Base-by-base conservation (phyloP, 2,329 filamentous ascomycete species). In the Lachnellula subtilissima region DNA sequence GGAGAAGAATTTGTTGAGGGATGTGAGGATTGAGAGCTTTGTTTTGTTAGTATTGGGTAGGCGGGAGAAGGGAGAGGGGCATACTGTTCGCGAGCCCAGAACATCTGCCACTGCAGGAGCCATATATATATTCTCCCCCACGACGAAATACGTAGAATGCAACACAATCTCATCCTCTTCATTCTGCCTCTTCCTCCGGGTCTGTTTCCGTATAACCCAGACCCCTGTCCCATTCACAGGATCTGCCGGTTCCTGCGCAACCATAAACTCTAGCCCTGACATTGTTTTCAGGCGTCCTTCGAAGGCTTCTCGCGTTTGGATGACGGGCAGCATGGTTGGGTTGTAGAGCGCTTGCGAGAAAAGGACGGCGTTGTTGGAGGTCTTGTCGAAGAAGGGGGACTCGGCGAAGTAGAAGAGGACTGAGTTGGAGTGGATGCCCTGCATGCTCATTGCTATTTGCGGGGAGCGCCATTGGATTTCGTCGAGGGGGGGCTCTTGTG, bases 121-220 rank as follows among this genome's bases (percentile, higher is more conserved):
- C 78, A 84, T 83, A 67, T 86, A 87, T 3, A 88, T 80, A 52
- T 86, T 84, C 61, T 85, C 82, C 0, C 83, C 84, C 1, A 85
- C 78, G 2, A 88, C 76, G 65, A 85, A 87, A 66, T 87, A 88
- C 2, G 79, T 78, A 4, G 79, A 75, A 40, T 84, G 79, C 0
- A 87, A 76, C 2, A 72, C 79, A 25, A 87, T 75, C 58, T 85
- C 82, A 61, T 85, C 83, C 25, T 83, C 79, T 14, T 76, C 73
- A 5, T 76, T 75, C 42, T 77, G 74, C 14, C 77, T 74, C 72
- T 85, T 85, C 58, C 80, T 76, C 50, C 85, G 75, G 25, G 79
- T 83, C 71, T 88, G 85, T 74, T 87, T 87, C 65, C 83, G 79
- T 63, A 88, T 86, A 28, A 87, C 81, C 84, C 84, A 88, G 8